Evolutionary conservation across 495 filamentous ascomycete genomes (phyloP).

Genomic region (Aspergillus homomorphus): DNA sequence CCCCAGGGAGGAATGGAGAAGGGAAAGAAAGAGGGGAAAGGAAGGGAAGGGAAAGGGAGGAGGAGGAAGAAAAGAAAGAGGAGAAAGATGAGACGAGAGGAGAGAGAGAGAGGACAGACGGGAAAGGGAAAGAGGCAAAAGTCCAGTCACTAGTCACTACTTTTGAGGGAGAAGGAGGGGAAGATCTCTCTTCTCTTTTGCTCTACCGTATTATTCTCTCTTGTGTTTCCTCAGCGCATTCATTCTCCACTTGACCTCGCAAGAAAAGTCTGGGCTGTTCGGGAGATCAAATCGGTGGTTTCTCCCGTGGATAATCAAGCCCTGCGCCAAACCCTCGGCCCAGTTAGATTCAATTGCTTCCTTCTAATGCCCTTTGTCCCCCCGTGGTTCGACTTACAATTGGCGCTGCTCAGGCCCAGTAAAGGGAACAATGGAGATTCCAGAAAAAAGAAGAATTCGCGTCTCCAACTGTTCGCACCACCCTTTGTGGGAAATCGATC

Average conservation of each 20-base stretch:
- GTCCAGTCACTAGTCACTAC: background rate
- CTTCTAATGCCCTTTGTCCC: background rate
- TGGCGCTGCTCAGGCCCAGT: background rate
- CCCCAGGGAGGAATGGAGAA: conserved; percentile 25
- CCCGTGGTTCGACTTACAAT: background rate
- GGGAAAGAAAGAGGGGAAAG: conserved; percentile 26
- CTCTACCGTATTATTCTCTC: background rate
- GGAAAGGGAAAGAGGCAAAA: background rate
- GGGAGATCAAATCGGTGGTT: background rate
- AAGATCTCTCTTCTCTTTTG: background rate
- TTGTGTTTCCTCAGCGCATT: background rate
- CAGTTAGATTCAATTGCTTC: background rate
- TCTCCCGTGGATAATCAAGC: background rate
- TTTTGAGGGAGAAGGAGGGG: background rate
- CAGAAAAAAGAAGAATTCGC: background rate
- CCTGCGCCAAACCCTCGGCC: background rate
- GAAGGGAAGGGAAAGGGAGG: conserved; percentile 26
- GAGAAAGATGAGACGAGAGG: conserved; percentile 11
- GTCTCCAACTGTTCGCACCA: background rate
- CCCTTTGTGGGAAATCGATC: background rate
- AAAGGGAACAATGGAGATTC: background rate
- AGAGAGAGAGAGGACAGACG: conserved; percentile 3
- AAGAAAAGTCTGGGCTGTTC: background rate
- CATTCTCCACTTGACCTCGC: background rate
- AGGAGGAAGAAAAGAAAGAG: conserved; percentile 13